A percentile compares a stretch with the other conserved stretches of the same genome.
These are phyloP conservation scores for Blastosporella zonata DNA, from an alignment of 1,284 basidiomycete species.

Conservation along the genomic window DNA sequence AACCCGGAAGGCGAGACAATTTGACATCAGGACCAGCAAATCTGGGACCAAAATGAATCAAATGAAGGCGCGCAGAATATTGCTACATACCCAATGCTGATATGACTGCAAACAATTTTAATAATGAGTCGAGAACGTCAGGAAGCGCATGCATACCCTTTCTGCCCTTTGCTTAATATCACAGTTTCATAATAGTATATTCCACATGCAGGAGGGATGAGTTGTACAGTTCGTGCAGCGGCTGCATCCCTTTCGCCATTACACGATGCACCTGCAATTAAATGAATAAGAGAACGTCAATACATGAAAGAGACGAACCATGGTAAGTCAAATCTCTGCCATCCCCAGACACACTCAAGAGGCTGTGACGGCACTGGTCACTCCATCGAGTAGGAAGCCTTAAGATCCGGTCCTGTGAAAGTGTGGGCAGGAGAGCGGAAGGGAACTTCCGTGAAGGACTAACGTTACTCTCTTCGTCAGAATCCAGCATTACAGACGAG, in stretches of 20 bases:
- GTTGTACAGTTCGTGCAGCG: conserved; percentile 69
- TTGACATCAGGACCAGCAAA: conserved; percentile 54
- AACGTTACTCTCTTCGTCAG: conserved; percentile 59
- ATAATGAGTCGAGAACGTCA: conserved; percentile 3
- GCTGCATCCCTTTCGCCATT: conserved; percentile 78
- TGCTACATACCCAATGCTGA: conserved; percentile 68
- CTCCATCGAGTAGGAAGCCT: conserved; percentile 79
- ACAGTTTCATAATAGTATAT: conserved; percentile 91
- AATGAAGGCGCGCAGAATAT: neutral
- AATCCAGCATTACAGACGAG: conserved; percentile 40
- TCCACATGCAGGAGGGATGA: conserved; percentile 80
- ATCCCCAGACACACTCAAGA: conserved; percentile 62
- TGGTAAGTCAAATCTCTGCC: conserved; percentile 71
- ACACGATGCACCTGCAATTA: conserved; percentile 43
- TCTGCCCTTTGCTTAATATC: conserved; percentile 73
- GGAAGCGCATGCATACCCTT: conserved; percentile 51
- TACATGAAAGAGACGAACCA: conserved; percentile 35
- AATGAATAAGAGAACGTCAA: conserved; percentile 10
- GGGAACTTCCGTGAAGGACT: conserved; percentile 42
- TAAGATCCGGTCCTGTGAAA: conserved; percentile 42
- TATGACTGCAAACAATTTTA: conserved; percentile 49
- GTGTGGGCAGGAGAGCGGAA: conserved; percentile 22
- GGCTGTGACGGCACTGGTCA: conserved; percentile 56
- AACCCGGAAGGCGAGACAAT: conserved; percentile 79
- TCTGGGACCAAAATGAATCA: conserved; percentile 27